phyloP scores from a whole-genome alignment of 371 early-diverging fungal species.

The Rhizomucor miehei region DNA sequence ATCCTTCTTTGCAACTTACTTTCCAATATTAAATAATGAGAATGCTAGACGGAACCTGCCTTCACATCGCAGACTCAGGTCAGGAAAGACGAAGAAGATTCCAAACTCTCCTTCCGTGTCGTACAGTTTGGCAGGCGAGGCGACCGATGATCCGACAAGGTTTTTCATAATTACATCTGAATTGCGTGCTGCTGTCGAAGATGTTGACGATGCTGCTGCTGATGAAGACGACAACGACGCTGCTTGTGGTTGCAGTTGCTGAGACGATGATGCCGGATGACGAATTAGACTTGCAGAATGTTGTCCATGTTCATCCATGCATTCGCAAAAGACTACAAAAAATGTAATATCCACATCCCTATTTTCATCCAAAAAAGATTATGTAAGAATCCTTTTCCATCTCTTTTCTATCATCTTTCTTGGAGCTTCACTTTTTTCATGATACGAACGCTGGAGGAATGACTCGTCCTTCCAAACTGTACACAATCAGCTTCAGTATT shows the following conservation, averaged over 20 bases:
- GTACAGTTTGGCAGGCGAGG: slow-evolving; percentile 64
- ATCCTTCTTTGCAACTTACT: no score
- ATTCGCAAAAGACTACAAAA: slow-evolving; percentile 21
- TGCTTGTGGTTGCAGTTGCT: slow-evolving; percentile 2
- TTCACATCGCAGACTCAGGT: slow-evolving; percentile 66
- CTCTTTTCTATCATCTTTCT: no score
- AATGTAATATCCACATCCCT: slow-evolving; percentile 22
- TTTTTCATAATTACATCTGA: slow-evolving; percentile 49
- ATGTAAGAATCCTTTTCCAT: background rate
- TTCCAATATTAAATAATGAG: slow-evolving; percentile 47
- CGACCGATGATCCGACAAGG: slow-evolving; percentile 70
- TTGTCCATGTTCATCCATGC: slow-evolving; percentile 18
- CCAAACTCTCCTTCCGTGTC: slow-evolving; percentile 64
- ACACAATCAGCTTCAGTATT: slow-evolving; percentile 44
- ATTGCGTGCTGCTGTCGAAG: slow-evolving; percentile 6
- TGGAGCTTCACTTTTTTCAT: no score
- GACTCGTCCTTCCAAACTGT: slow-evolving; percentile 14
- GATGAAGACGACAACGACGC: no score
- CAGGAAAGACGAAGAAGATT: slow-evolving; percentile 76
- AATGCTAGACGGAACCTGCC: slow-evolving; percentile 66
- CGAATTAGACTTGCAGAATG: slow-evolving; percentile 20
- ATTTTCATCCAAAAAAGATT: background rate
- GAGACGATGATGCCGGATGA: slow-evolving; percentile 22
- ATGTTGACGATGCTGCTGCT: slow-evolving; percentile 4
- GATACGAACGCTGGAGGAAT: slow-evolving; percentile 10